Evolutionary conservation across 352 stramenopile genomes (phyloP), one percentile per base, ranked within the genome.

Genomic region (Phytophthora melonis): DNA sequence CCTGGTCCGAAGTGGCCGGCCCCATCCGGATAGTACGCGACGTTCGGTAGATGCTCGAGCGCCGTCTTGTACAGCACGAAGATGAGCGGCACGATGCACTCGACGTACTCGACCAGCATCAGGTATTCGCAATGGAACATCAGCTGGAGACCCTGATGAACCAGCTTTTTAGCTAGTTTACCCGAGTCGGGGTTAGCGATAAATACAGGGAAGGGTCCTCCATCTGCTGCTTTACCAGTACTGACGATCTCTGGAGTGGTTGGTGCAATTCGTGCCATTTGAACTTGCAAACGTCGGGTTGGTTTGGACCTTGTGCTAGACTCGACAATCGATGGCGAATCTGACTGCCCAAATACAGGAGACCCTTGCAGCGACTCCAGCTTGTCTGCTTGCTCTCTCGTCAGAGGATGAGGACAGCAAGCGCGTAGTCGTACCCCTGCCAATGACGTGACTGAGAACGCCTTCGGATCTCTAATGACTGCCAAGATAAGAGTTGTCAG

Each of bases 61-160:
- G 27, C 49, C 1, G 14, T 18, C 18, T 55, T 55, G 49, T 55
- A 55, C 49, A 55, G 49, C 19, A 55, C 19, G 18, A 32, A 55
- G 7, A 55, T 32, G 10, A 55, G 21, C 10, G 49, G 21, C 6
- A 55, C 49, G 49, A 55, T 32, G 49, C 49, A 55, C 49, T 55
- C 49, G 4, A 55, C 49, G 21, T 55, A 55, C 19, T 55, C 49
- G 49, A 32, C 49, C 21, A 55, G 16, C 1, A 55, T 25, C 45
- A 53, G 9, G 45, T 53, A 53, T n/a, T 25, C 45, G 21, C 45
- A 53, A 53, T 53, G 45, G 45, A 53, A 53, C 45, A 53, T 21
- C 45, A 53, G 19, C 16, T 53, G 45, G 9, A 53, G 19, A 10
- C 45, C 45, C 18, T 53, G 18, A 53, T 5, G n/a, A 25, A 53